Evolutionary conservation across 2,329 filamentous ascomycete species (phyloP).

Genomic region (Macroventuria anomochaeta): DNA sequence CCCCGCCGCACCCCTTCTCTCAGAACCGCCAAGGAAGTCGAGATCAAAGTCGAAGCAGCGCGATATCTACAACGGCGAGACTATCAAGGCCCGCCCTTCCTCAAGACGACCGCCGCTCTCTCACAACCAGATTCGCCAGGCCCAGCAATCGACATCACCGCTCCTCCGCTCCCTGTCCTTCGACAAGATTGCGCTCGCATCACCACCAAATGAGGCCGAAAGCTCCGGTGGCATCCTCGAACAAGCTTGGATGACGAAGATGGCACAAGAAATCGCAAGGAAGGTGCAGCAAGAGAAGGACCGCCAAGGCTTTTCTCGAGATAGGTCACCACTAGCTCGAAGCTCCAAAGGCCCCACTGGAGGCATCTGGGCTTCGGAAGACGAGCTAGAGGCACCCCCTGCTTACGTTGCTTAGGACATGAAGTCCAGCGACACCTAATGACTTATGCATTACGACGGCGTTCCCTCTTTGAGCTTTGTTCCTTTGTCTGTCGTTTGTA

Average conservation of each 20-base stretch:
- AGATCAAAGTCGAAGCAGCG: conserved; percentile 33
- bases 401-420: conserved; percentile 41
- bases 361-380: conserved; percentile 34
- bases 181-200: conserved; percentile 21
- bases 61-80: conserved; percentile 14
- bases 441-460: conserved; percentile 18
- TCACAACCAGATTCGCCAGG: conserved; percentile 38
- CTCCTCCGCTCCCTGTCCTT: conserved; percentile 44
- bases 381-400: conserved; percentile 41
- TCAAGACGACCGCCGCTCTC: conserved; percentile 39
- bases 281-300: conserved; percentile 87
- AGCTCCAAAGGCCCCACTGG: conserved; percentile 18
- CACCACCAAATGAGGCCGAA: conserved; percentile 34
- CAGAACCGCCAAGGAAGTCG: conserved; percentile 32
- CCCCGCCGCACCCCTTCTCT: conserved; percentile 35
- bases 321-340: conserved; percentile 15
- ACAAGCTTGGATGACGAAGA: conserved; percentile 88
- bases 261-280: conserved; percentile 88
- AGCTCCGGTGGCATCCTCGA: conserved; percentile 66
- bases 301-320: conserved; percentile 17
- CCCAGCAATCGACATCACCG: conserved; percentile 44
- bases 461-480: conserved; percentile 1
- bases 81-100: conserved; percentile 20
- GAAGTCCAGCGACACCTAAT: conserved; percentile 13
- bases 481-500: conserved; percentile 8